A percentile compares a stretch with the other conserved stretches of the same genome.
Conservation (phyloP, 495 filamentous ascomycete species). For the Xylaria flabelliformis region DNA sequence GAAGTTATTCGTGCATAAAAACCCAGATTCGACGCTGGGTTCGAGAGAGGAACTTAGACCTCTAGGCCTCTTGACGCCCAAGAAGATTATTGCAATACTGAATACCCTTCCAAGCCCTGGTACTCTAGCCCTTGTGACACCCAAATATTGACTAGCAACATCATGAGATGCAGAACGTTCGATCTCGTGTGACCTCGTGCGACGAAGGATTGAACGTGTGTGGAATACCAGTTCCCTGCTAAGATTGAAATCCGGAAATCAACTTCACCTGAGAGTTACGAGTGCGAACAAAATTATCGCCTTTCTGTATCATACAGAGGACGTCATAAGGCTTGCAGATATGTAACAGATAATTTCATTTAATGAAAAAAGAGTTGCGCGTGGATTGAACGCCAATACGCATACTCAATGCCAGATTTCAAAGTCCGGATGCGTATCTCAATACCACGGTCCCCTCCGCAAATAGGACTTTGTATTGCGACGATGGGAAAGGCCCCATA, state of each 20-base stretch:
- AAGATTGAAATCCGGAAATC: no score
- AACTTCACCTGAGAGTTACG: not conserved
- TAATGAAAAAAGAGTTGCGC: not conserved
- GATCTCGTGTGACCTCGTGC: slow-evolving; percentile 6
- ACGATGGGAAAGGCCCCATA: not conserved
- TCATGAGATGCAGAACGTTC: not conserved
- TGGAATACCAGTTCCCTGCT: not conserved
- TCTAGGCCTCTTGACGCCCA: no score
- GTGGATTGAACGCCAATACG: not conserved
- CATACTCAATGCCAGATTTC: not conserved
- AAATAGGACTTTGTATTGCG: not conserved
- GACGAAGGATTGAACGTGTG: not conserved
- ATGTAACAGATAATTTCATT: not conserved
- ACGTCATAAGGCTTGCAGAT: not conserved
- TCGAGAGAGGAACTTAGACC: no score
- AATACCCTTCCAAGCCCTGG: no score
- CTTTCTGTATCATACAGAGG: not conserved
- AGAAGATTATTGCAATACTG: no score
- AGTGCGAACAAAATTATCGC: not conserved
- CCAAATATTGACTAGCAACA: not conserved
- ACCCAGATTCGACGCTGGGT: no score
- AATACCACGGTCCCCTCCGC: not conserved
- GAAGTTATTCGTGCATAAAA: no score
- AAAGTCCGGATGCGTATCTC: no score
- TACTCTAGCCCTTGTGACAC: no score